Evolutionary conservation across 495 filamentous ascomycete species (phyloP).

Genomic region (Penicillium herquei): DNA sequence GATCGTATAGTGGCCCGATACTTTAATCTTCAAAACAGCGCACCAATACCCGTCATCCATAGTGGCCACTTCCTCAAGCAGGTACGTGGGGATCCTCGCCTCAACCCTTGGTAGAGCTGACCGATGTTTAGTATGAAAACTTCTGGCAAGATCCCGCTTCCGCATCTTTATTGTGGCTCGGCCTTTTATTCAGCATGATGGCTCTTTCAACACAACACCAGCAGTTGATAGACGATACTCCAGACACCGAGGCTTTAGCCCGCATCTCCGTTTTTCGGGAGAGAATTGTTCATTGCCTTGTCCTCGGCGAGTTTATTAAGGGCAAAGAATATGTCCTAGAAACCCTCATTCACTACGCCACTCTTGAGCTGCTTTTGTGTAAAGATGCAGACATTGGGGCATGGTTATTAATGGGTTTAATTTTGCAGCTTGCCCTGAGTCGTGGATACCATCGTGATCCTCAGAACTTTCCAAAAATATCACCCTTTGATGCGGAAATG

Average conservation of each 20-base stretch:
- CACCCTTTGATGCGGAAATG: conserved; percentile 34
- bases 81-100: conserved; percentile 3
- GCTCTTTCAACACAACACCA: not conserved
- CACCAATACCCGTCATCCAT: not conserved
- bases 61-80: conserved; percentile 22
- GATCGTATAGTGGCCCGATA: not conserved
- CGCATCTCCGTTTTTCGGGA: not conserved
- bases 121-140: conserved; percentile 37
- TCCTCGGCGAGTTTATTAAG: conserved; percentile 43
- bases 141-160: conserved; percentile 44
- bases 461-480: conserved; percentile 12
- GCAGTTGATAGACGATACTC: not conserved
- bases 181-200: conserved; percentile 25
- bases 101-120: not conserved
- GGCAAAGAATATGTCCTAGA: conserved; percentile 46
- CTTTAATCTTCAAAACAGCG: not conserved
- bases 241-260: not conserved
- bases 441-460: conserved; percentile 58
- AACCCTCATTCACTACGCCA: conserved; percentile 45
- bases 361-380: conserved; percentile 40
- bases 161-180: conserved; percentile 40
- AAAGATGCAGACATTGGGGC: conserved; percentile 33
- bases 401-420: conserved; percentile 46
- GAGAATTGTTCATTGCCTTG: conserved; percentile 38
- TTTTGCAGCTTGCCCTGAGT: conserved; percentile 51